These are phyloP conservation scores for Sordaria brevicollis DNA, from an alignment of 495 filamentous ascomycete genomes.

Conservation along the genomic window DNA sequence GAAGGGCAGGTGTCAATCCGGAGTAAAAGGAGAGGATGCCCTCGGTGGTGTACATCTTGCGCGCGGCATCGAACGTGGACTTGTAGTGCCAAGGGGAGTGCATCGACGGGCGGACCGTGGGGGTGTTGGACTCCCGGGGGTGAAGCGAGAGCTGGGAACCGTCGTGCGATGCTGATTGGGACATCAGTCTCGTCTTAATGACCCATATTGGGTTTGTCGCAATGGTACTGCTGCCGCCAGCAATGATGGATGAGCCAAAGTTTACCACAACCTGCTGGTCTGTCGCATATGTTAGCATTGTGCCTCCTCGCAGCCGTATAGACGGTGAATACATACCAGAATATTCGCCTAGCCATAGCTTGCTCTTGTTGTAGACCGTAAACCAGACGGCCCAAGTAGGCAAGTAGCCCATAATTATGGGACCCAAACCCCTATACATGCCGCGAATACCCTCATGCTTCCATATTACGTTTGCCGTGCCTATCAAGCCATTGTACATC, in stretches of 20 bases:
- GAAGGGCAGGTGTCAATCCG: constrained; percentile 79
- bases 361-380: constrained; percentile 84
- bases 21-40: constrained; percentile 90
- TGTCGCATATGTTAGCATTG: constrained; percentile 8
- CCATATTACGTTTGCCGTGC: constrained; percentile 78
- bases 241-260: constrained; percentile 72
- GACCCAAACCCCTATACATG: constrained; percentile 87
- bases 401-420: constrained; percentile 88
- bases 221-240: constrained; percentile 84
- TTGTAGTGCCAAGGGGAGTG: constrained; percentile 78
- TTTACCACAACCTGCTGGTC: constrained; percentile 38
- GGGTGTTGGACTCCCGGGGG: constrained; percentile 34
- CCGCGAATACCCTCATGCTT: constrained; percentile 77
- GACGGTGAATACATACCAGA: neutral
- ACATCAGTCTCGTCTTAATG: constrained; percentile 97
- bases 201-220: constrained; percentile 99
- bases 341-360: constrained; percentile 56
- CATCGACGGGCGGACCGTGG: constrained; percentile 38
- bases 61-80: constrained; percentile 76
- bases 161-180: constrained; percentile 46
- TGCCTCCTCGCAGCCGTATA: neutral
- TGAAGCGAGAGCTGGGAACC: constrained; percentile 30
- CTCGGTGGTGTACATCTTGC: constrained; percentile 89
- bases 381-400: constrained; percentile 98
- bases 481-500: constrained; percentile 76